Evolutionary conservation across 139 green algal genomes (phyloP).

Genomic region (Chloropicon primus): DNA sequence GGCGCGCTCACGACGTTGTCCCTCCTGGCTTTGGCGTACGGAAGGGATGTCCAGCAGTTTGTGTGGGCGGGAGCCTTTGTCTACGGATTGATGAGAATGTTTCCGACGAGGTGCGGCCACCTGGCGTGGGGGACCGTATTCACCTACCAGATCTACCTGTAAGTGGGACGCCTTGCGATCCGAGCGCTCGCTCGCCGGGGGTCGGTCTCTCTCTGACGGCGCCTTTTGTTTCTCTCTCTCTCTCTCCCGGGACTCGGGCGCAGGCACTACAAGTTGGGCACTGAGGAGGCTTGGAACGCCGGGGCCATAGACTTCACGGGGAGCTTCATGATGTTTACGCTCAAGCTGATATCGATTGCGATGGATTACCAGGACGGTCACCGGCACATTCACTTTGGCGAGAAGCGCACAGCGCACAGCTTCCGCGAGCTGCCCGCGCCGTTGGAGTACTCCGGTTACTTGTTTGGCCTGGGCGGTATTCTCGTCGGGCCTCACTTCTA

Average conservation of each 20-base stretch:
- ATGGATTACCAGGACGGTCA: slow-evolving; percentile 31
- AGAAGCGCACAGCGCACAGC: slow-evolving; percentile 12
- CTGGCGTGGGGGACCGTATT: slow-evolving; percentile 56
- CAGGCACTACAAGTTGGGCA: slow-evolving; percentile 60
- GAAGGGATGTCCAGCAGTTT: neutral
- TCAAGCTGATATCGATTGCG: slow-evolving; percentile 67
- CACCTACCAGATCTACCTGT: slow-evolving; percentile 50
- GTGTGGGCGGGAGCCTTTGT: neutral
- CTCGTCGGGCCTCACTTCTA: slow-evolving; percentile 68
- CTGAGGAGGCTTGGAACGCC: slow-evolving; percentile 54
- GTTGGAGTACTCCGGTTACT: slow-evolving; percentile 55
- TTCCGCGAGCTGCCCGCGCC: slow-evolving; percentile 30
- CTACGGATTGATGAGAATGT: slow-evolving; percentile 44
- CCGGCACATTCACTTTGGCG: slow-evolving; percentile 12
- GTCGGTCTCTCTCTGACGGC: too few relatives aligned
- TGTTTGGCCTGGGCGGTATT: slow-evolving; percentile 66
- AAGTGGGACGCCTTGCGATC: neutral
- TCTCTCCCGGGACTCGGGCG: neutral
- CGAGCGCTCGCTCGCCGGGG: too few relatives aligned
- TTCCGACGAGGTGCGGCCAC: slow-evolving; percentile 31
- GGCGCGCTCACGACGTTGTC: neutral
- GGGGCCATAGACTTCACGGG: slow-evolving; percentile 66
- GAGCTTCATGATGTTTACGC: slow-evolving; percentile 64
- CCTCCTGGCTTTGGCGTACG: neutral
- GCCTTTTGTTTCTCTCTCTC: too few relatives aligned